Evolutionary conservation across 768 basidiomycete species (phyloP), one percentile per base, ranked within the genome.

Genomic region (Trametes gibbosa): DNA sequence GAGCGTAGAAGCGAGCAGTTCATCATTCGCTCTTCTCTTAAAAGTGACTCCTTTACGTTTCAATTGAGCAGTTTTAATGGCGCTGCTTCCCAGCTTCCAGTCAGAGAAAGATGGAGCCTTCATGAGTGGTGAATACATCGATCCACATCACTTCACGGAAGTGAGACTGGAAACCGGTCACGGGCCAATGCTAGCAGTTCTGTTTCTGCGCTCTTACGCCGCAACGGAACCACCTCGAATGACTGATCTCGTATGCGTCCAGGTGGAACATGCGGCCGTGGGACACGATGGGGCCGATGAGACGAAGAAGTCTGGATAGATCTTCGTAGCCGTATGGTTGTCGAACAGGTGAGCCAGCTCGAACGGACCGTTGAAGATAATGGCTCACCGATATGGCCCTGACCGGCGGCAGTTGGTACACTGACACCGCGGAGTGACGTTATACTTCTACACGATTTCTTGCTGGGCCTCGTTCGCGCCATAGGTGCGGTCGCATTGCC

Each of bases 251-350:
- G 14, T 48, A 41, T 42, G 59, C 41, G 42, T 35, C 29, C 42
- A 13, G n/a, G 39, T n/a, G 21, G 19, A 23, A 49, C 49, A 56
- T 61, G 39, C 29, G 25, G 50, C 25, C 60, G 60, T 56, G 60
- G 49, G 60, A 61, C 24, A 24, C 17, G 37, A 42, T 25, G 45
- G 50, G 17, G 37, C 32, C 37, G 50, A 61, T 56, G 39, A n/a
- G 50, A 50, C 17, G 14, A 21, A 53, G 60, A 52, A 52, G 60
- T 6, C 14, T 29, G 10, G 8, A 2, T 24, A 10, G 43, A 21
- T 21, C 50, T 52, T 53, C 54, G 19, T 46, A 9, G 25, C 60
- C 60, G 43, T 61, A 47, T 61, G 60, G 60, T 21, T 17, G 39
- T 10, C 45, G 51, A 46, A 27, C 60, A 61, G 60, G 60, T 61